phyloP scores from a whole-genome alignment of 768 basidiomycete genomes.

The Gloeophyllum trabeum region DNA sequence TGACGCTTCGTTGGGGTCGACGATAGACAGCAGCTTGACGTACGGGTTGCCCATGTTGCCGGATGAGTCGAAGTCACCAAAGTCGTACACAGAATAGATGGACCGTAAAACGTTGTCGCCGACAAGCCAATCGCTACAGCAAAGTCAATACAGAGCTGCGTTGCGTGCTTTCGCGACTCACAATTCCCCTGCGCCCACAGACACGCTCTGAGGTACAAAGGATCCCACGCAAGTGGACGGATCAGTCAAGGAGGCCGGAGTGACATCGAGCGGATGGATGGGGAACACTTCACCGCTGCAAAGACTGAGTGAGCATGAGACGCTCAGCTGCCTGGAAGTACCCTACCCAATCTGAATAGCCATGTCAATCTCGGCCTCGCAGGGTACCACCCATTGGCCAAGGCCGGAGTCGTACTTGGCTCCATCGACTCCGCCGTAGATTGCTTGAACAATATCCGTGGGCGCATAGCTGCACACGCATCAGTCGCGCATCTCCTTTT shows the following conservation, averaged over 20 bases:
- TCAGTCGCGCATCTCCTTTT: no score
- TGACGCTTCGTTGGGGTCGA: slow-evolving; percentile 62
- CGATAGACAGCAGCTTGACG: slow-evolving; percentile 59
- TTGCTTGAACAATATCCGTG: slow-evolving; percentile 47
- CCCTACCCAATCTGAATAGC: slow-evolving; percentile 68
- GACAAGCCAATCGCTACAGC: slow-evolving; percentile 63
- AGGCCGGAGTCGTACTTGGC: slow-evolving; percentile 40
- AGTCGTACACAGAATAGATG: slow-evolving; percentile 76
- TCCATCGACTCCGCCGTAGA: slow-evolving; percentile 57
- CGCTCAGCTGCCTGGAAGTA: slow-evolving; percentile 1
- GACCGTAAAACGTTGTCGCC: slow-evolving; percentile 81
- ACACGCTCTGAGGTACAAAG: slow-evolving; percentile 54
- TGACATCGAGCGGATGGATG: slow-evolving; percentile 70
- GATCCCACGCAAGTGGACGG: slow-evolving; percentile 55
- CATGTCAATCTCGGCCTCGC: slow-evolving; percentile 62
- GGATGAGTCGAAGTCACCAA: slow-evolving; percentile 60
- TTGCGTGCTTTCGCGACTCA: slow-evolving; percentile 14
- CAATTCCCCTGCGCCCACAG: slow-evolving; percentile 59
- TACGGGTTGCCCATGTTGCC: slow-evolving; percentile 68
- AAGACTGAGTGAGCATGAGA: background rate
- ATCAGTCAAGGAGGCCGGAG: slow-evolving; percentile 33
- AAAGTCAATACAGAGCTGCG: slow-evolving; percentile 3
- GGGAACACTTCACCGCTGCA: slow-evolving; percentile 63
- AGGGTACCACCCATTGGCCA: slow-evolving; percentile 68
- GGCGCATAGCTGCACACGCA: slow-evolving; percentile 50